Percentiles rank a stretch among this genome's conserved stretches.
Evolutionary conservation across 768 basidiomycete species (phyloP).

Genomic region (Exsudoporus frostii): DNA sequence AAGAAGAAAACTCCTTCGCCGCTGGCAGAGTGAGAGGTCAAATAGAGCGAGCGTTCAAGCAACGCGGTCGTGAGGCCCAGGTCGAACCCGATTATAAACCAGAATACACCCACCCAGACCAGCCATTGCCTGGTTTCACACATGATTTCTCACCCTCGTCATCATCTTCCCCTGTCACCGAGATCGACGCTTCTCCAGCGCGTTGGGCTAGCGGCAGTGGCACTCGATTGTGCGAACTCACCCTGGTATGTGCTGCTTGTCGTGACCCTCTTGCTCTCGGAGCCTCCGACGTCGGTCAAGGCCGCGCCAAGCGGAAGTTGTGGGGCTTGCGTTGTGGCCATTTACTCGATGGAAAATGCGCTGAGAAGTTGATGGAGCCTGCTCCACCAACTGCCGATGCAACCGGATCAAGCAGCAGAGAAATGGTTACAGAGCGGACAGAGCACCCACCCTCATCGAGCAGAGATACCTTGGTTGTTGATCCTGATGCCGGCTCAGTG

Average conservation of each 20-base stretch:
- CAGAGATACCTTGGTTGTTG: constrained; percentile 32
- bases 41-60: constrained; percentile 25
- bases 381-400: constrained; percentile 6
- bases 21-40: constrained; percentile 17
- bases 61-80: constrained; percentile 10
- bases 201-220: constrained; percentile 23
- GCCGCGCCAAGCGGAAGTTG: constrained; percentile 45
- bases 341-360: constrained; percentile 74
- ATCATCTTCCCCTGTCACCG: constrained; percentile 28
- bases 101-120: constrained; percentile 62
- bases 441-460: not conserved
- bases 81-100: constrained; percentile 46
- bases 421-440: constrained; percentile 8
- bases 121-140: constrained; percentile 60
- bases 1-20: constrained; percentile 6
- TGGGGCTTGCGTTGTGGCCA: constrained; percentile 80
- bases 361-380: constrained; percentile 55
- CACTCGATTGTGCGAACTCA: constrained; percentile 31
- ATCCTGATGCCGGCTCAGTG: constrained; percentile 36
- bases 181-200: constrained; percentile 39
- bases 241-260: constrained; percentile 68
- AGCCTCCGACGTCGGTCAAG: constrained; percentile 46
- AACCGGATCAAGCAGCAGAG: constrained; percentile 11
- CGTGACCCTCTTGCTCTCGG: constrained; percentile 59
- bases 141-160: constrained; percentile 54